Evolutionary conservation across 768 basidiomycete species (phyloP), one percentile per base, ranked within the genome.

Genomic region (Royoungia palumana): DNA sequence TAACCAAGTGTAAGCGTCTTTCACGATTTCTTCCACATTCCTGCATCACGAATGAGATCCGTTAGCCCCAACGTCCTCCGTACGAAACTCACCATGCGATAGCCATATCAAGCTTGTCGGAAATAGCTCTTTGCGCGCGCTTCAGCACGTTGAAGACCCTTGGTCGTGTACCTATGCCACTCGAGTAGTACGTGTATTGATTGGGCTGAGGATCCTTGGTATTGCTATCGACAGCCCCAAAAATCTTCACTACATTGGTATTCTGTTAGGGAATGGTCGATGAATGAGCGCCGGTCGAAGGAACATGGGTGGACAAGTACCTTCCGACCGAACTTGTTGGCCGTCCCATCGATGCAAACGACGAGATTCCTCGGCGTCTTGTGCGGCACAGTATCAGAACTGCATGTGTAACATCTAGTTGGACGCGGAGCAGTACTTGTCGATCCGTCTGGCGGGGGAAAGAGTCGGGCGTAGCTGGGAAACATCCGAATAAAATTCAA

Each of bases 111-210:
- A 70, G 53, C 11, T 36, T 54, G 46, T 68, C 55, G 20, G 39
- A 50, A 8, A 59, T 32, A 5, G 45, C 50, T 35, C 42, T 49
- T 38, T 55, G 47, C 32, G 46, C 27, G 34, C 54, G 56, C 22
- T 41, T 44, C 4, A 70, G 6, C 6, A 63, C 52, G 42, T 67
- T 61, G 16, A 55, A 53, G 2, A 61, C 55, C 39, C 50, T 60
- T 0, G 58, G 67, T 36, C 62, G 62, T 7, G 70, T 71, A 11
- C 70, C 70, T 34, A 70, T 68, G 2, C 70, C 70, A 39, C 69
- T 71, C 28, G 65, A 62, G 37, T 71, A 71, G 47, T 65, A 71
- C 2, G 67, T 67, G 20, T 59, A 53, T 41, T 71, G 68, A 8
- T 49, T 49, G 5, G 51, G 45, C 17, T 38, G n/a, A 22, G 51